phyloP scores from a whole-genome alignment of 352 stramenopile genomes.

The Phytophthora colocasiae region DNA sequence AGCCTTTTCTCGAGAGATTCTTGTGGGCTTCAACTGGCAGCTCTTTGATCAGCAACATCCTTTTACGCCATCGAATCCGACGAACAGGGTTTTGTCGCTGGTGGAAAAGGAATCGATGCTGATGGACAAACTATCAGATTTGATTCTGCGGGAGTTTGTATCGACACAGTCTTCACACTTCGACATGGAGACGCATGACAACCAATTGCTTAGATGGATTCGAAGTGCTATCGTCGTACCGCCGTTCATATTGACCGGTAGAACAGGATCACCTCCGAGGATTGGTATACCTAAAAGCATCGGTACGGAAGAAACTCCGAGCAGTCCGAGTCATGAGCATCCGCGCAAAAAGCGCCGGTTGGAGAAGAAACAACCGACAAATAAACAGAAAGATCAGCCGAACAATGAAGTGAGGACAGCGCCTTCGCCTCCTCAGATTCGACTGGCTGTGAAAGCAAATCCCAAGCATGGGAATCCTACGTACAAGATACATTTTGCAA shows the following conservation, averaged over 20 bases:
- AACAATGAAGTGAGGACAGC: not conserved
- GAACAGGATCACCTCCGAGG: constrained; percentile 1
- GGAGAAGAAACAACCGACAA: not conserved
- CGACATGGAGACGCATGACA: constrained; percentile 10
- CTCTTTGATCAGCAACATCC: constrained; percentile 30
- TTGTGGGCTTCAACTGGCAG: constrained; percentile 70
- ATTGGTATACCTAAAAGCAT: not conserved
- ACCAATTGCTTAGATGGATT: constrained; percentile 35
- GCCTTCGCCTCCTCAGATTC: constrained; percentile 17
- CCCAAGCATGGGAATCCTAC: constrained; percentile 32
- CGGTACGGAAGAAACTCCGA: not conserved
- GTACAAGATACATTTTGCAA: constrained; percentile 38
- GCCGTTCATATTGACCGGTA: constrained; percentile 4
- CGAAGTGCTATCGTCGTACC: constrained; percentile 33
- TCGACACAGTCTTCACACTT: constrained; percentile 34
- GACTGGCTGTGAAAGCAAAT: constrained; percentile 41
- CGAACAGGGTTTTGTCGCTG: constrained; percentile 13
- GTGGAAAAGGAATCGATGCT: constrained; percentile 26
- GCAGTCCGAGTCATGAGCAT: not conserved
- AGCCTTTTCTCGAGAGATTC: constrained; percentile 48
- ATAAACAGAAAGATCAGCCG: too few relatives aligned
- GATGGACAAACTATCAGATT: constrained; percentile 17
- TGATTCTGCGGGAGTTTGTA: constrained; percentile 38
- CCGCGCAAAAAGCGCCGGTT: not conserved
- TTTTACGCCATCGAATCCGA: constrained; percentile 9